These are phyloP conservation scores for Rosa chinensis DNA, from an alignment of 306 rosid genomes.

Conservation along the genomic window DNA sequence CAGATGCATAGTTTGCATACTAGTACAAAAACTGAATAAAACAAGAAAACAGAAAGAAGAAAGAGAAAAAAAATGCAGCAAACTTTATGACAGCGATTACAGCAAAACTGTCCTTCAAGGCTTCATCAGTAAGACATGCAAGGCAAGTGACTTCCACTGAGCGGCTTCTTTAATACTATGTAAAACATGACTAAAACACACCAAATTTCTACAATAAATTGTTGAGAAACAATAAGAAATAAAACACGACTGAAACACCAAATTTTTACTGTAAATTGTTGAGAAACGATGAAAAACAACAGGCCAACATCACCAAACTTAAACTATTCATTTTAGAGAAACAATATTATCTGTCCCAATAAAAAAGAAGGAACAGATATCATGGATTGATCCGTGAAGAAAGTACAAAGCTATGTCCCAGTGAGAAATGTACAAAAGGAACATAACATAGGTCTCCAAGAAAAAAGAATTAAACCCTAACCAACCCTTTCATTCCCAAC, in stretches of 20 bases:
- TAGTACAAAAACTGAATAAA: background rate
- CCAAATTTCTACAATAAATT: constrained; percentile 12
- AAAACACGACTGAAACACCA: background rate
- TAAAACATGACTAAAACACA: constrained; percentile 4
- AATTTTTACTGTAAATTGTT: background rate
- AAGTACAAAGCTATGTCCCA: constrained; percentile 10
- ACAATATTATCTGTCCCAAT: constrained; percentile 2
- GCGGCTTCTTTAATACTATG: background rate
- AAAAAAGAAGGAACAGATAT: background rate
- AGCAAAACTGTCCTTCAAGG: background rate
- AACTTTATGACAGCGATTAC: background rate
- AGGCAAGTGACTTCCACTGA: background rate
- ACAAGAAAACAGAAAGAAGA: background rate
- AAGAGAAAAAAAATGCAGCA: background rate
- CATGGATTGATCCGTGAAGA: background rate
- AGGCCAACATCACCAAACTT: background rate
- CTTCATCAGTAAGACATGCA: constrained; percentile 13
- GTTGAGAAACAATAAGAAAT: background rate
- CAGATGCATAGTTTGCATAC: background rate
- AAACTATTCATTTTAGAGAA: background rate
- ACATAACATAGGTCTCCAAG: constrained; percentile 7
- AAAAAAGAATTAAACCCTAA: constrained; percentile 12
- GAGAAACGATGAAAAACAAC: background rate
- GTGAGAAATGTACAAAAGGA: constrained; percentile 1
- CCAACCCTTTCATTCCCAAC: constrained; percentile 1